phyloP scores from a whole-genome alignment of 1,284 basidiomycete genomes.

The Fistulinella staudtii region DNA sequence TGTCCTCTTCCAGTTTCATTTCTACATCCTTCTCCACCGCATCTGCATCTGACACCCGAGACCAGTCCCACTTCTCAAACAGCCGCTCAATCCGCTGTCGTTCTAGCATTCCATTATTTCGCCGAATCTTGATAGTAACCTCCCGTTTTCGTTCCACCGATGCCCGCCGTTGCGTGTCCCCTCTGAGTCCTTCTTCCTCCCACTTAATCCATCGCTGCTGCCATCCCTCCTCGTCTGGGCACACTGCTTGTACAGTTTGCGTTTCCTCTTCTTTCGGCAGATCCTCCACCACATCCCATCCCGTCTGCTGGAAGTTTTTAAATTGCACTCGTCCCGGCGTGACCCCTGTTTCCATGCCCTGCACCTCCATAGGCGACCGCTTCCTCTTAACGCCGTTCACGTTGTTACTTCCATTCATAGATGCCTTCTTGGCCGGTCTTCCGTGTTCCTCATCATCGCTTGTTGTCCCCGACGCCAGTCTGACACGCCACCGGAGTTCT shows the following conservation, averaged over 20 bases:
- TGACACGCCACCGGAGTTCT: conserved; percentile 78
- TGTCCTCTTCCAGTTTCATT: conserved; percentile 27
- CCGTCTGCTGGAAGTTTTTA: conserved; percentile 62
- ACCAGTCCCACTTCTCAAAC: conserved; percentile 66
- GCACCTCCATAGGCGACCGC: conserved; percentile 35
- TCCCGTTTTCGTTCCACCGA: conserved; percentile 48
- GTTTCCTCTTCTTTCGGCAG: conserved; percentile 40
- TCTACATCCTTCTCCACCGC: conserved; percentile 21
- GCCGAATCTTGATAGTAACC: conserved; percentile 56
- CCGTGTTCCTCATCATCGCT: conserved; percentile 64
- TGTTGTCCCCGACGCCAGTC: conserved; percentile 57
- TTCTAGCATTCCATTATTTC: conserved; percentile 54
- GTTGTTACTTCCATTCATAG: conserved; percentile 23
- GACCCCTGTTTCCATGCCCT: conserved; percentile 25
- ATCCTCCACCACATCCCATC: conserved; percentile 55
- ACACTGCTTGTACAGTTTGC: conserved; percentile 33
- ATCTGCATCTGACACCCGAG: conserved; percentile 12
- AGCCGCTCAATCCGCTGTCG: conserved; percentile 65
- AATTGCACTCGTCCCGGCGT: conserved; percentile 39
- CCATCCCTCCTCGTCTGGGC: conserved; percentile 36
- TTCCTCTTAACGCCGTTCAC: conserved; percentile 52
- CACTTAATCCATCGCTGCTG: conserved; percentile 37
- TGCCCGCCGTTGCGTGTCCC: conserved; percentile 39
- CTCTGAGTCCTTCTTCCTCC: conserved; percentile 29
- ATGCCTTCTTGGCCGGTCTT: conserved; percentile 29